Conservation (phyloP, 345 rosid genomes). For the Gossypium mustelinum region DNA sequence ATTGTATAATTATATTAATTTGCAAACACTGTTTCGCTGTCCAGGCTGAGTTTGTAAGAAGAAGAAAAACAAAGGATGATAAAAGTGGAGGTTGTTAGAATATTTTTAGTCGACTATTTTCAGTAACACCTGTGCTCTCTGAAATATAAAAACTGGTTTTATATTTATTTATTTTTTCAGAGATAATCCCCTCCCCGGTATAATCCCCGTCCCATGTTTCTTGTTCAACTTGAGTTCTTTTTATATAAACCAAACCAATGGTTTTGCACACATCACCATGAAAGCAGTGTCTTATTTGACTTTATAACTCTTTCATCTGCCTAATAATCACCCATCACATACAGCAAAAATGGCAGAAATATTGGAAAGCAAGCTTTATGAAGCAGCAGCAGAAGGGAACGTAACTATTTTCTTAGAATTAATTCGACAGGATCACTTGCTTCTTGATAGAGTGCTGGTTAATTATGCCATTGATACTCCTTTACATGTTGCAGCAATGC, state of each 20-base stretch:
- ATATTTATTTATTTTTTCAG: no score
- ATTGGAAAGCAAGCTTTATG: constrained; percentile 7
- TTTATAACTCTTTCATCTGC: background rate
- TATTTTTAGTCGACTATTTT: no score
- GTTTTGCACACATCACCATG: background rate
- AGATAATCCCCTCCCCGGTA: background rate
- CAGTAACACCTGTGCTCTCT: no score
- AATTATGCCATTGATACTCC: constrained; percentile 10
- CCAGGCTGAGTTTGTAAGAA: no score
- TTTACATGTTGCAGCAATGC: constrained; percentile 16
- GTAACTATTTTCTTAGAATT: background rate
- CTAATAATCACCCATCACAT: background rate
- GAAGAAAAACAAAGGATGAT: no score
- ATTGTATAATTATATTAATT: no score
- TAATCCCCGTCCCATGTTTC: background rate
- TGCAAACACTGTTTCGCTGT: no score
- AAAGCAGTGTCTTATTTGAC: background rate
- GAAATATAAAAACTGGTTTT: no score
- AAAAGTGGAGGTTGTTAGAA: no score
- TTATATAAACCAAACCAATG: no score
- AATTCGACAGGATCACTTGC: constrained; percentile 3
- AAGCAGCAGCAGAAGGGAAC: constrained; percentile 7
- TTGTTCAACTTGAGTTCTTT: background rate
- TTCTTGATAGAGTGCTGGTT: constrained; percentile 13
- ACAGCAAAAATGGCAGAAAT: background rate